phyloP scores from a whole-genome alignment of 805 yeast genomes.

The Candida nonsorbophila region DNA sequence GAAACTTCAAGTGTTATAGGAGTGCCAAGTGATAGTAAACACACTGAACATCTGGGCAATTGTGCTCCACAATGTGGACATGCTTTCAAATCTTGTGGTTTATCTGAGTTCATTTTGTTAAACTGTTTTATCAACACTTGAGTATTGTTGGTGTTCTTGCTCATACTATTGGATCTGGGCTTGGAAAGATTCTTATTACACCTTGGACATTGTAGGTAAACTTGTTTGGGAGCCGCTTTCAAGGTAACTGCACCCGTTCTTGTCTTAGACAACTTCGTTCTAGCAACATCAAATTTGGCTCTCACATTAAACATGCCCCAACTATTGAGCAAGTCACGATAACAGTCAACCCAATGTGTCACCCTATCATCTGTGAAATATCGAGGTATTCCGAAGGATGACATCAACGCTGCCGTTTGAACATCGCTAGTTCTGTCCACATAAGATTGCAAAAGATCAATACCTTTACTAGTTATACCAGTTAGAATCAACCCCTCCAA shows the following conservation, averaged over 20 bases:
- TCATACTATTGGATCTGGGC: constrained; percentile 11
- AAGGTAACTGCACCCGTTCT: constrained; percentile 43
- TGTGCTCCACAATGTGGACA: constrained; percentile 89
- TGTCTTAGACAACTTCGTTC: constrained; percentile 59
- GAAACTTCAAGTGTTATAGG: constrained; percentile 43
- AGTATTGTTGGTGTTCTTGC: constrained; percentile 10
- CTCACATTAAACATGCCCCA: constrained; percentile 76
- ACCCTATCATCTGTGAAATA: constrained; percentile 72
- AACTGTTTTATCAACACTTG: constrained; percentile 28
- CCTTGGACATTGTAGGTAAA: constrained; percentile 71
- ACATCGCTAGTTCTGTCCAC: constrained; percentile 87
- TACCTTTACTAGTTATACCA: constrained; percentile 84
- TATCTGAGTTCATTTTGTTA: constrained; percentile 19
- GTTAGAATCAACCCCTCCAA: constrained; percentile 86
- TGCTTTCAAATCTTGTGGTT: constrained; percentile 18
- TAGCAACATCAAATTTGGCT: constrained; percentile 79
- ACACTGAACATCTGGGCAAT: constrained; percentile 86
- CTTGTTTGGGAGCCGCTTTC: constrained; percentile 61
- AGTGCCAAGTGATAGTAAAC: constrained; percentile 73
- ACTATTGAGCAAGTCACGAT: constrained; percentile 64
- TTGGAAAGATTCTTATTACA: constrained; percentile 71
- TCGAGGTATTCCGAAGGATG: constrained; percentile 78
- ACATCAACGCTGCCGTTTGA: constrained; percentile 83
- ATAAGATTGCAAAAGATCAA: constrained; percentile 76
- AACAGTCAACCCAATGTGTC: constrained; percentile 72